Base-by-base conservation (phyloP, 1,139 yeast genomes). In the Arxiozyma telluris region DNA sequence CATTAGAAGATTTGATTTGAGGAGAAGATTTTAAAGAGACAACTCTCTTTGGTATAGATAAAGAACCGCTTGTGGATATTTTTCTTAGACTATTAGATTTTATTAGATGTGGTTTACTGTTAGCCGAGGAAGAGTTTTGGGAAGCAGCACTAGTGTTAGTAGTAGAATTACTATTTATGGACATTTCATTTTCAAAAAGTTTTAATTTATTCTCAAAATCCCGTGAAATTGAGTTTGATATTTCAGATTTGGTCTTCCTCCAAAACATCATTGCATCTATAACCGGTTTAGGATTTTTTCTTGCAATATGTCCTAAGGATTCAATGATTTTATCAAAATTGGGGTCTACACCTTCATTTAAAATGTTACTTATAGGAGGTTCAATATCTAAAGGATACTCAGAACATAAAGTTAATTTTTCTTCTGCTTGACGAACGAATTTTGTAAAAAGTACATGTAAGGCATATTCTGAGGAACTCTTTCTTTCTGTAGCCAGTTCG, bases 201-300 rank as follows among this genome's bases (percentile, higher is more conserved):
- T 66, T 70, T 2, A 67, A 51, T 22, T 71, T 66, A 58, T 64
- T 70, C 58, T 68, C 71, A 53, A 71, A 81, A 56, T 82, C 85
- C 11, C 78, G 73, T 1, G 87, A 83, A 0, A 96, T 95, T 73
- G 83, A 76, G 3, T 83, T 78, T 0, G 96, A 90, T 3, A 87
- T 84, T 61, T 91, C 97, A 34, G 94, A 83, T 67, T 93, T 84
- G 5, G 94, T 82, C 68, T 91, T 89, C 56, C 98, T 78, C 99
- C 99, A 93, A 66, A 87, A 91, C 98, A 94, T 91, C 56, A 93
- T 96, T 23, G 96, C 88, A 68, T 94, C 98, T 48, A 94, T 91
- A 3, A 94, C 97, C 0, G 97, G 96, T 64, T 90, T 91, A 0
- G 98, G 98, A 61, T 90, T 88, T 42, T 85, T 77, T 55, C 90